These are phyloP conservation scores for Cercophora newfieldiana DNA, from an alignment of 495 filamentous ascomycete genomes.

Conservation along the genomic window DNA sequence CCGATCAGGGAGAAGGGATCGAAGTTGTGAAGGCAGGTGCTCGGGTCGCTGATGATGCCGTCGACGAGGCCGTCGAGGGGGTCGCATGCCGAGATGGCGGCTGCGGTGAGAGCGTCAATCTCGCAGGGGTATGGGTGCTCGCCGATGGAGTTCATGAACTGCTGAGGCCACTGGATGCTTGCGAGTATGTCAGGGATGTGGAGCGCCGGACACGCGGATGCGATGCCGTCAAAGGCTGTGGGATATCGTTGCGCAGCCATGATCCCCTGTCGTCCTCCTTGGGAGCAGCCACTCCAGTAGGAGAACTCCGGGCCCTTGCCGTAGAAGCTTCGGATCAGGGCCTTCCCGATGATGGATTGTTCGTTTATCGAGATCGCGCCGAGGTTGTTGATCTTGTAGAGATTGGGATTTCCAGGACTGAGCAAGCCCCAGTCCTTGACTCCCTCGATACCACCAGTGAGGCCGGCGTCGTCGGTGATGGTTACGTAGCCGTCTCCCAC, in stretches of 20 bases:
- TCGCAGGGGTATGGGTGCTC: slow-evolving; percentile 34
- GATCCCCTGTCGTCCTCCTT: slow-evolving; percentile 48
- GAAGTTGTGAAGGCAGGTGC: slow-evolving; percentile 24
- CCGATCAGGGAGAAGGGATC: slow-evolving; percentile 30
- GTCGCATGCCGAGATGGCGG: slow-evolving; percentile 41
- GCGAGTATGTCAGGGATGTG: slow-evolving; percentile 29
- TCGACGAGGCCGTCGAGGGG: slow-evolving; percentile 40
- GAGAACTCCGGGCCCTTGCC: slow-evolving; percentile 36
- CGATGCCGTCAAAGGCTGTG: slow-evolving; percentile 42
- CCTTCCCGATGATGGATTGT: slow-evolving; percentile 37
- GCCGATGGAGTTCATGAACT: slow-evolving; percentile 33
- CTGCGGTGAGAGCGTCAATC: slow-evolving; percentile 32
- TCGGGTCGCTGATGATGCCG: slow-evolving; percentile 32
- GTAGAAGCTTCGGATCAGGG: slow-evolving; percentile 37
- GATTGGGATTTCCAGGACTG: slow-evolving; percentile 45
- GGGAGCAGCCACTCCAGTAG: slow-evolving; percentile 50
- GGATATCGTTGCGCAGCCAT: slow-evolving; percentile 46
- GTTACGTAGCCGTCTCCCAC: slow-evolving; percentile 41
- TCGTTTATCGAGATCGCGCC: slow-evolving; percentile 32
- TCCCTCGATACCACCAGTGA: slow-evolving; percentile 1
- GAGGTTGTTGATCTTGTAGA: slow-evolving; percentile 42
- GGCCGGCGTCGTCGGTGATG: slow-evolving; percentile 44
- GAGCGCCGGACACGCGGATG: slow-evolving; percentile 39
- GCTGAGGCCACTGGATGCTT: slow-evolving; percentile 28
- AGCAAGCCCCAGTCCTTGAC: slow-evolving; percentile 40